phyloP scores from a whole-genome alignment of 2,329 filamentous ascomycete species.

The Leptographium lundbergii region DNA sequence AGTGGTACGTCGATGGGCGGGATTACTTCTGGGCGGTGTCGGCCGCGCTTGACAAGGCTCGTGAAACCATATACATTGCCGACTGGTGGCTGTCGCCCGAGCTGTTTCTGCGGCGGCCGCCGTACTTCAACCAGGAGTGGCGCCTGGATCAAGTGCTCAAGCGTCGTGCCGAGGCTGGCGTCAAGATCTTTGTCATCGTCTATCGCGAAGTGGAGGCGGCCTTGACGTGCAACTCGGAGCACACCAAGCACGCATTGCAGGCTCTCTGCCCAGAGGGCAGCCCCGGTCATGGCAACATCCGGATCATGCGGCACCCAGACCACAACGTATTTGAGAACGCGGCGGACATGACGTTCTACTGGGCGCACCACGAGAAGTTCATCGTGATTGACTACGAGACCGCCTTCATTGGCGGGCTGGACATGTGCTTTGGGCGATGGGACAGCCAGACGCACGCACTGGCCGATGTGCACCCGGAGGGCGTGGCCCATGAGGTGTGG shows the following conservation, averaged over 20 bases:
- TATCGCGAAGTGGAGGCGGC: conserved; percentile 80
- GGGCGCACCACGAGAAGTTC: conserved; percentile 97
- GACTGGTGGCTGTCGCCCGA: conserved; percentile 97
- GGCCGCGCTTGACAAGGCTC: conserved; percentile 74
- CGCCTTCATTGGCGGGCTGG: conserved; percentile 88
- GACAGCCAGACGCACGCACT: conserved; percentile 76
- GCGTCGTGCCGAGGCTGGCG: conserved; percentile 76
- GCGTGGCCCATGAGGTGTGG: conserved; percentile 72
- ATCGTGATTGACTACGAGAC: conserved; percentile 85
- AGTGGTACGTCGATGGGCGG: conserved; percentile 94
- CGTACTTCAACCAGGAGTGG: conserved; percentile 72
- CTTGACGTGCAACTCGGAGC: conserved; percentile 80
- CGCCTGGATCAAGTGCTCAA: conserved; percentile 79
- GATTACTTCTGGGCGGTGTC: conserved; percentile 96
- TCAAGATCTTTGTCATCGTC: conserved; percentile 87
- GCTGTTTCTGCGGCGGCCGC: conserved; percentile 73
- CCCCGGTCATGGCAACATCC: conserved; percentile 79
- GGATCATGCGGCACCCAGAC: conserved; percentile 80
- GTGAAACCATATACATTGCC: conserved; percentile 87
- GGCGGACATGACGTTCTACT: conserved; percentile 94
- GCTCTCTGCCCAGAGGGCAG: conserved; percentile 69
- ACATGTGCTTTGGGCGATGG: conserved; percentile 93
- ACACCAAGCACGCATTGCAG: conserved; percentile 80
- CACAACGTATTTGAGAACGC: conserved; percentile 92
- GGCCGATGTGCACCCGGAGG: conserved; percentile 76